Conservation (phyloP, 2,329 filamentous ascomycete genomes). For the Aspergillus pseudonomiae region DNA sequence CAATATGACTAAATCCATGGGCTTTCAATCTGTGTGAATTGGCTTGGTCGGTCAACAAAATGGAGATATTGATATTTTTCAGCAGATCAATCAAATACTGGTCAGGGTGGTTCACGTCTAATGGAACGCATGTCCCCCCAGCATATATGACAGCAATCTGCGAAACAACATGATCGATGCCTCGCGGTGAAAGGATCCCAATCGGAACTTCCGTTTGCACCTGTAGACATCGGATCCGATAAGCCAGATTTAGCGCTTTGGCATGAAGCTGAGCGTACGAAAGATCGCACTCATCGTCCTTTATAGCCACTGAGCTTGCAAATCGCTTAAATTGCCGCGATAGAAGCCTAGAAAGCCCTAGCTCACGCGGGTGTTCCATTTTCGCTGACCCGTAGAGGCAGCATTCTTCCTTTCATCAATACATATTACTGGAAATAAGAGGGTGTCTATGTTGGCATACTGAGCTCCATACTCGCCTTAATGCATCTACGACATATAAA, state of each 20-base stretch:
- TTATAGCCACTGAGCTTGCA: background rate
- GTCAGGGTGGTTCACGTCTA: constrained; percentile 11
- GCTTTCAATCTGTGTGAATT: background rate
- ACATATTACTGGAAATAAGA: background rate
- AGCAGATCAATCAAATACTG: constrained; percentile 7
- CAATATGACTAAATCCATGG: background rate
- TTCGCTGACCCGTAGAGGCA: background rate
- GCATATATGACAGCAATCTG: constrained; percentile 17
- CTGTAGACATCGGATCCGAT: background rate
- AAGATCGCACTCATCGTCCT: background rate
- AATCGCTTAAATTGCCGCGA: background rate
- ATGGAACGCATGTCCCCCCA: constrained; percentile 16
- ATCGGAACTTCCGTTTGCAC: background rate
- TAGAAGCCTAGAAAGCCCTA: background rate
- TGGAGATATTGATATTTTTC: constrained; percentile 33
- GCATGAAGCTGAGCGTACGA: constrained; percentile 8
- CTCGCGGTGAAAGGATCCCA: constrained; percentile 12
- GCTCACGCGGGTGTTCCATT: background rate
- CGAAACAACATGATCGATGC: constrained; percentile 15
- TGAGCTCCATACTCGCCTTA: background rate
- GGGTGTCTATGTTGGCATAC: background rate
- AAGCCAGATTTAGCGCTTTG: constrained; percentile 3
- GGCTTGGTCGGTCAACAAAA: background rate
- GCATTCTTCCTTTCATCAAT: background rate
- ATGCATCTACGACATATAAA: background rate